A percentile compares a stretch with the other conserved stretches of the same genome.
Evolutionary conservation across 2,329 filamentous ascomycete genomes (phyloP).

Genomic region (Macrophomina phaseolina): DNA sequence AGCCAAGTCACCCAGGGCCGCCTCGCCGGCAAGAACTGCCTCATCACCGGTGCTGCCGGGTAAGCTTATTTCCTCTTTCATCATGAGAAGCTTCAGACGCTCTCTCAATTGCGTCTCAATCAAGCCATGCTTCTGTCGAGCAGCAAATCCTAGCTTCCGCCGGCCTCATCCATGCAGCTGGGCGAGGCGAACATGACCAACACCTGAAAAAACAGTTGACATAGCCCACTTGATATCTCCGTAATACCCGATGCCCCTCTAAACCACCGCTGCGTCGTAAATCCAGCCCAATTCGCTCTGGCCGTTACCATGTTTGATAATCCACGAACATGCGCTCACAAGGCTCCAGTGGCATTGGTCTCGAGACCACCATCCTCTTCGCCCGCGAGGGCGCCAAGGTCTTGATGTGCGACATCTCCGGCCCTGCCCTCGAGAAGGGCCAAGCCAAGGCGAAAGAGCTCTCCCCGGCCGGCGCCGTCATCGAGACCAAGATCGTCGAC

Average conservation of each 20-base stretch:
- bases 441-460: constrained; percentile 75
- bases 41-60: constrained; percentile 87
- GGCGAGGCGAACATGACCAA: too few species aligned
- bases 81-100: background rate
- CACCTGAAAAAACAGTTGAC: too few species aligned
- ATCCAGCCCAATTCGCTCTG: too few species aligned
- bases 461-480: constrained; percentile 63
- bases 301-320: background rate
- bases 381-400: constrained; percentile 85
- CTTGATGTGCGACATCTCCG: constrained; percentile 84
- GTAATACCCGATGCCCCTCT: too few species aligned
- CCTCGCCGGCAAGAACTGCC: constrained; percentile 69
- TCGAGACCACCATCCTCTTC: constrained; percentile 90
- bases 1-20: constrained; percentile 45
- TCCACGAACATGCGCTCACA: background rate
- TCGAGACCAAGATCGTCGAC: constrained; percentile 73
- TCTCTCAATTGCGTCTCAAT: background rate
- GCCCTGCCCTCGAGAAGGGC: constrained; percentile 76
- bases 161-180: too few species aligned
- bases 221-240: too few species aligned
- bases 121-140: too few species aligned
- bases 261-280: too few species aligned
- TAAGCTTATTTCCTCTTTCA: constrained; percentile 53
- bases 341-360: constrained; percentile 77
- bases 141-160: too few species aligned